Percentiles rank a stretch among this genome's conserved stretches.
Evolutionary conservation across 768 basidiomycete species (phyloP).

Genomic region (Leccinum disarticulatum): DNA sequence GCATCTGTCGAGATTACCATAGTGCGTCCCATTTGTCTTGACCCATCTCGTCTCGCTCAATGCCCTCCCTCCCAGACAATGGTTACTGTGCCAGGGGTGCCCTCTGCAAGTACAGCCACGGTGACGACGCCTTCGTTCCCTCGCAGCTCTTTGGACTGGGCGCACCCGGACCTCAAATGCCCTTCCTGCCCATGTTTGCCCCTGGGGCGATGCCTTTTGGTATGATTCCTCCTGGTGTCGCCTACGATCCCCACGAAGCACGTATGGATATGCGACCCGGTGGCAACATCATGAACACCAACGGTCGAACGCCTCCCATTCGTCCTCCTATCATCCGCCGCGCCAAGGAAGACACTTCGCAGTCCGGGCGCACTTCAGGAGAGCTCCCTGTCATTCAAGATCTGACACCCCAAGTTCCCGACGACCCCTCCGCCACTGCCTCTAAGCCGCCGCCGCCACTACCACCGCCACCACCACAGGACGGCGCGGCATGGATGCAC

Average conservation of each 20-base stretch:
- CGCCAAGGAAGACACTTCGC: slow-evolving; percentile 50
- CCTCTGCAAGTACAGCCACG: slow-evolving; percentile 90
- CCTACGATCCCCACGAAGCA: slow-evolving; percentile 78
- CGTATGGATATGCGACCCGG: slow-evolving; percentile 76
- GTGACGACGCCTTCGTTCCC: slow-evolving; percentile 82
- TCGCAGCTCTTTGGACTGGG: slow-evolving; percentile 64
- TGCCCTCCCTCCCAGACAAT: slow-evolving; percentile 53
- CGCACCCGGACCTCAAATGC: slow-evolving; percentile 43
- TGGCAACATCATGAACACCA: slow-evolving; percentile 30
- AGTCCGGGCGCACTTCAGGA: slow-evolving; percentile 49
- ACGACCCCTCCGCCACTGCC: slow-evolving; percentile 30
- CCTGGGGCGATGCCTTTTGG: slow-evolving; percentile 55
- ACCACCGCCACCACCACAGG: slow-evolving; percentile 14
- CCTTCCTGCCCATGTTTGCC: slow-evolving; percentile 73
- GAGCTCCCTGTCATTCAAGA: slow-evolving; percentile 86
- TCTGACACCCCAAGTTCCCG: slow-evolving; percentile 58
- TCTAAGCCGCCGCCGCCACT: slow-evolving; percentile 8
- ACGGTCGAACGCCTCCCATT: slow-evolving; percentile 38
- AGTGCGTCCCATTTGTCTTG: slow-evolving; percentile 52
- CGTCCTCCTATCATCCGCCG: slow-evolving; percentile 62
- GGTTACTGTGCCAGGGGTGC: slow-evolving; percentile 90
- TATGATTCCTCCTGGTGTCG: slow-evolving; percentile 43
- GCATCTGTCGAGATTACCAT: slow-evolving; percentile 89
- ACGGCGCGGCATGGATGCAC: slow-evolving; percentile 24
- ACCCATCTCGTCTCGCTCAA: slow-evolving; percentile 5